Conservation (phyloP, 2,329 filamentous ascomycete genomes). For the Arthroderma sp. region DNA sequence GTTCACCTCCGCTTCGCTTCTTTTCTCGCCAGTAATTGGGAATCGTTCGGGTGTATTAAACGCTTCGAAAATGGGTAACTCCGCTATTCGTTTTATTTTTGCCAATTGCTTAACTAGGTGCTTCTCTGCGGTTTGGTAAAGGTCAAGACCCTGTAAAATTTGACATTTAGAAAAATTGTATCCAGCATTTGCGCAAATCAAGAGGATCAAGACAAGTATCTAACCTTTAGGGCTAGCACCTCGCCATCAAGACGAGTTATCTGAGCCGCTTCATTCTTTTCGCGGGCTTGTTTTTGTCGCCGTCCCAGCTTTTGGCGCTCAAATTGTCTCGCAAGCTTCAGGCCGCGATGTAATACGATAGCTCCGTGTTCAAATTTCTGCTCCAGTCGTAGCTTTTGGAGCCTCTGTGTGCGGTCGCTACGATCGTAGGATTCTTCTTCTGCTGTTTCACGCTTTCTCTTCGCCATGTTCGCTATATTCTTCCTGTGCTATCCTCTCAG, state of each 20-base stretch:
- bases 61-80: constrained; percentile 35
- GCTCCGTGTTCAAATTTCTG: constrained; percentile 38
- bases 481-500: not conserved
- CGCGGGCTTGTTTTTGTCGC: constrained; percentile 41
- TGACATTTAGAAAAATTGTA: not conserved
- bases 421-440: constrained; percentile 11
- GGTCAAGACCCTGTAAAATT: constrained; percentile 35
- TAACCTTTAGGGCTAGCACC: constrained; percentile 44
- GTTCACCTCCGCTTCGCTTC: constrained; percentile 39
- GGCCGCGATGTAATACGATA: constrained; percentile 37
- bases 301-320: constrained; percentile 52
- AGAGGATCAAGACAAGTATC: not conserved
- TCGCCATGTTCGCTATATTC: constrained; percentile 16
- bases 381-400: constrained; percentile 28
- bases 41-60: constrained; percentile 18
- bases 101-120: constrained; percentile 44
- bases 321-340: constrained; percentile 47
- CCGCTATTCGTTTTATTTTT: constrained; percentile 44
- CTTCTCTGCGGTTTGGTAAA: constrained; percentile 36
- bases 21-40: constrained; percentile 21
- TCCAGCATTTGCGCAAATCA: not conserved
- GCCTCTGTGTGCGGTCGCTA: constrained; percentile 17
- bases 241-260: constrained; percentile 39
- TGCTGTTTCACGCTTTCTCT: constrained; percentile 27
- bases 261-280: constrained; percentile 29